These are phyloP conservation scores for Solanum pinnatisectum DNA, from an alignment of 257 asterid species.

Conservation along the genomic window DNA sequence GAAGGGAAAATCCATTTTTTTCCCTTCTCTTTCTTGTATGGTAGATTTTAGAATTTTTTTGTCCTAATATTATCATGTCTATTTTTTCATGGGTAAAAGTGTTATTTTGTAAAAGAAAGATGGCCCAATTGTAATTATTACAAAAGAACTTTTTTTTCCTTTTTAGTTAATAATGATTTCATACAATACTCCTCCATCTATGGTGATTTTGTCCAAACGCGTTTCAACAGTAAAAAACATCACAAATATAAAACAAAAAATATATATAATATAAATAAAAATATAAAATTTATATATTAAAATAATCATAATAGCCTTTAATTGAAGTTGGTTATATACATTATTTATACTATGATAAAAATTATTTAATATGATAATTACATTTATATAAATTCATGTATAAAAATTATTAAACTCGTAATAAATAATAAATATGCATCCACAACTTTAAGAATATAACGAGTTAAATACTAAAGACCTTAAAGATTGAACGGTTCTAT, in stretches of 20 bases:
- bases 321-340: no score
- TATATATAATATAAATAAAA: background rate
- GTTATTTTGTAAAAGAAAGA: background rate
- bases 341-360: no score
- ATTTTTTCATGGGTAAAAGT: background rate
- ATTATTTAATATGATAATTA: no score
- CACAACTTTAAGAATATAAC: background rate
- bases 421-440: background rate
- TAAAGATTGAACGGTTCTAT: background rate
- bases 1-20: background rate
- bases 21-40: background rate
- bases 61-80: background rate
- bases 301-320: background rate
- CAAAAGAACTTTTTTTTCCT: background rate
- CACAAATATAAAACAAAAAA: background rate
- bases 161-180: background rate
- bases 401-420: background rate
- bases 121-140: background rate
- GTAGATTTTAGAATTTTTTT: background rate
- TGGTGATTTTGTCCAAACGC: constrained; percentile 1
- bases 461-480: background rate
- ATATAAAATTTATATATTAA: background rate
- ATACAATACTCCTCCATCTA: background rate
- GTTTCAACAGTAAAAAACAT: background rate
- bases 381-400: background rate